Evolutionary conservation across 1,139 yeast species (phyloP).

Genomic region (Pneumocystis murina): DNA sequence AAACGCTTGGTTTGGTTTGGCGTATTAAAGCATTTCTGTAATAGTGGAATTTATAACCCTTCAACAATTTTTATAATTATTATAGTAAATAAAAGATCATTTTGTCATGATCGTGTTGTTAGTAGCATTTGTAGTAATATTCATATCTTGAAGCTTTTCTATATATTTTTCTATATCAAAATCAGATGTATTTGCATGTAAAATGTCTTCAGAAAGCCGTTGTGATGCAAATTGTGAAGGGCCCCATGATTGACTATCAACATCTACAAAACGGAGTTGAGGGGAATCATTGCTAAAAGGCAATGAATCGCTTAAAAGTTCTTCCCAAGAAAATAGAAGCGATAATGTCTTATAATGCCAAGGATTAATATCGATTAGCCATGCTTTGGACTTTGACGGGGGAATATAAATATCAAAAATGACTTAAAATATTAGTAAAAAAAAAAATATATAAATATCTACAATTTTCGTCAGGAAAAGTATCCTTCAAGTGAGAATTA

Average conservation of each 20-base stretch:
- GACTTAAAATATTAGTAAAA: slow-evolving; percentile 17
- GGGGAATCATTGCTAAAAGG: slow-evolving; percentile 19
- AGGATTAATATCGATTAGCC: slow-evolving; percentile 73
- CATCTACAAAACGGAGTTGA: slow-evolving; percentile 54
- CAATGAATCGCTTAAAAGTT: slow-evolving; percentile 28
- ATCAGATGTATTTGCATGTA: slow-evolving; percentile 47
- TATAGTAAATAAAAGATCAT: background rate
- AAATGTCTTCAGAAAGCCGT: slow-evolving; percentile 80
- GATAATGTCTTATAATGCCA: slow-evolving; percentile 65
- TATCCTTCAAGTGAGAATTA: slow-evolving; percentile 31
- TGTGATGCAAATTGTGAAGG: slow-evolving; percentile 71
- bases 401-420: slow-evolving; percentile 76
- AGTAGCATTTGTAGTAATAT: background rate
- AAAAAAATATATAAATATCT: background rate
- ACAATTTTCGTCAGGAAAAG: slow-evolving; percentile 40
- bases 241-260: slow-evolving; percentile 44
- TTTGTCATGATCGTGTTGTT: background rate
- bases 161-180: slow-evolving; percentile 17
- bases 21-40: background rate
- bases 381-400: slow-evolving; percentile 48
- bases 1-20: background rate
- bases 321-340: slow-evolving; percentile 71
- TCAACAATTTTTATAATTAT: no score
- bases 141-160: slow-evolving; percentile 15
- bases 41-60: background rate